Percentiles rank a stretch among this genome's conserved stretches.
Conservation (phyloP, 1,284 basidiomycete genomes). For the Fomitopsis betulina region DNA sequence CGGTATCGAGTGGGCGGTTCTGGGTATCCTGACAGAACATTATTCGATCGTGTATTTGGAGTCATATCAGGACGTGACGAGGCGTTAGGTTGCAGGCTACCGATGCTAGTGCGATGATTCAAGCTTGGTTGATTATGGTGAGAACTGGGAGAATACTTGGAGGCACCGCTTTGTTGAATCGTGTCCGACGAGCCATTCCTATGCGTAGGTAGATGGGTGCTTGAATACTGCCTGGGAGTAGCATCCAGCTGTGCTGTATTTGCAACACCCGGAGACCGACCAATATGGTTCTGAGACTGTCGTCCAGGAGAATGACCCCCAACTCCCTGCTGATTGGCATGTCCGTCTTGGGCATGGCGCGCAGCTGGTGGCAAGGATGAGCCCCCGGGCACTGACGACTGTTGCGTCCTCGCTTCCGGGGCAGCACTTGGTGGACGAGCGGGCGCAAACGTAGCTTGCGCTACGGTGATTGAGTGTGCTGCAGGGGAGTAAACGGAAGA, state of each 20-base stretch:
- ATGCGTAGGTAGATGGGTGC: conserved; percentile 21
- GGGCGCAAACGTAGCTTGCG: conserved; percentile 5
- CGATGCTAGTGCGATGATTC: conserved; percentile 18
- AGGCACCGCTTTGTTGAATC: conserved; percentile 18
- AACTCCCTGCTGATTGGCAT: neutral
- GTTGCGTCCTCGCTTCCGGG: neutral
- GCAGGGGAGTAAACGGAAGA: neutral
- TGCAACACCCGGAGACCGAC: conserved; percentile 17
- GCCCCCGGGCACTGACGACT: neutral
- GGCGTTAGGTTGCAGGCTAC: conserved; percentile 17
- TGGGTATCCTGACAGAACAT: conserved; percentile 26
- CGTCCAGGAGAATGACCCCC: conserved; percentile 13
- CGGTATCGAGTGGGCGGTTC: conserved; percentile 26
- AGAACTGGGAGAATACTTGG: conserved; percentile 20
- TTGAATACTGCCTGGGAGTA: conserved; percentile 26
- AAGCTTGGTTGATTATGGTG: conserved; percentile 17
- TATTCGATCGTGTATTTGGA: conserved; percentile 15
- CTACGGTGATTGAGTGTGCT: neutral
- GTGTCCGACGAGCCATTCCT: conserved; percentile 30
- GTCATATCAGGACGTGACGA: conserved; percentile 26
- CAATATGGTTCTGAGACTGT: conserved; percentile 8
- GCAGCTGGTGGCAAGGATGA: neutral
- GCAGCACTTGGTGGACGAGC: neutral
- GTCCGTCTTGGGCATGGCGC: neutral
- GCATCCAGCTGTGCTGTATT: conserved; percentile 10